Evolutionary conservation across 768 basidiomycete genomes (phyloP).

Genomic region (Cubamyces lactineus): DNA sequence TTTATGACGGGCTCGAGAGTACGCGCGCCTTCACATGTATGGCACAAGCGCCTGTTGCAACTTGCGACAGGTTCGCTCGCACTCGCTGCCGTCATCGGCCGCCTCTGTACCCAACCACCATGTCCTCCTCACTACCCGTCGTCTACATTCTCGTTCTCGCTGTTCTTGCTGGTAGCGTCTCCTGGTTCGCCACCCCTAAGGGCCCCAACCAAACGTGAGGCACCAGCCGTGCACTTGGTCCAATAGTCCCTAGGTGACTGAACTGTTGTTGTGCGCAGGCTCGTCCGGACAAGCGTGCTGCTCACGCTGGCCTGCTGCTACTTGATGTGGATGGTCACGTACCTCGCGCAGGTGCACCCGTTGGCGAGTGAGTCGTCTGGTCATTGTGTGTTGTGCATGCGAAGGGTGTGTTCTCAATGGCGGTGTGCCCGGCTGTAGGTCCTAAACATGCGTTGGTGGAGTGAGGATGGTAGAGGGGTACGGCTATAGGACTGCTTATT

Average conservation of each 20-base stretch:
- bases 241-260: not conserved
- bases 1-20: too few relatives aligned
- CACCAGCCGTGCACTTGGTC: not conserved
- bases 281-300: slow-evolving; percentile 79
- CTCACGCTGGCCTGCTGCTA: slow-evolving; percentile 84
- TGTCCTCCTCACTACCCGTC: slow-evolving; percentile 75
- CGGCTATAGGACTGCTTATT: not conserved
- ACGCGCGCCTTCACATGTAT: too few relatives aligned
- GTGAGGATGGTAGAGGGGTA: not conserved
- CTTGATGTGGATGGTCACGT: slow-evolving; percentile 98
- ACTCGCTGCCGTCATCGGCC: slow-evolving; percentile 5
- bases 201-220: slow-evolving; percentile 89
- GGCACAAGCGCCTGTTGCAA: not conserved
- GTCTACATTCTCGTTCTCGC: slow-evolving; percentile 68
- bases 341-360: slow-evolving; percentile 91
- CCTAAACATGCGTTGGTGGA: slow-evolving; percentile 17
- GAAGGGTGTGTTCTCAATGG: not conserved
- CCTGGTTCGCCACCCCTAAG: slow-evolving; percentile 77
- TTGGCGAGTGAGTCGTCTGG: slow-evolving; percentile 62
- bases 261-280: slow-evolving; percentile 46
- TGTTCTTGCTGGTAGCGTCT: slow-evolving; percentile 61
- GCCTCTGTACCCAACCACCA: slow-evolving; percentile 34
- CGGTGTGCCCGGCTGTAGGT: not conserved
- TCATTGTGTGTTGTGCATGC: not conserved
- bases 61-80: too few relatives aligned